These are phyloP conservation scores for Epichloe festucae DNA, from an alignment of 2,329 filamentous ascomycete genomes.

Conservation along the genomic window DNA sequence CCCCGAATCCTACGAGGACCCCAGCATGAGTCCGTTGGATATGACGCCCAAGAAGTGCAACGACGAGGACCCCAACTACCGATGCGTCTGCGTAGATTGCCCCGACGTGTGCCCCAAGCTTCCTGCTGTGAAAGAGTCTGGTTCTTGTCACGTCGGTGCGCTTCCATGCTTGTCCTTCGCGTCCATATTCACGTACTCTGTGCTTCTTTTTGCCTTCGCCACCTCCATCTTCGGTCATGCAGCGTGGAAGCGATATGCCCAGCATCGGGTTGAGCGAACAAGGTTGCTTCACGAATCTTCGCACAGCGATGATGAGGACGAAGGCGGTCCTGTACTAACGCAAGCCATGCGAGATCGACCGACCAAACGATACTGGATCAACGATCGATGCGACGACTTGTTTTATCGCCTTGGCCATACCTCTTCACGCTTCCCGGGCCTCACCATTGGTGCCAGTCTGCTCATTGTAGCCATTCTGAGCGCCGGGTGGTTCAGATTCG, in stretches of 20 bases:
- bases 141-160: conserved; percentile 69
- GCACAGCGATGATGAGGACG: conserved; percentile 86
- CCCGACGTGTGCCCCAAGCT: conserved; percentile 73
- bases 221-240: conserved; percentile 59
- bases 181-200: conserved; percentile 73
- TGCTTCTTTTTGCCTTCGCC: conserved; percentile 56
- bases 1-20: conserved; percentile 47
- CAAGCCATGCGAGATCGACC: conserved; percentile 68
- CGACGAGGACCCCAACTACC: conserved; percentile 70
- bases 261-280: conserved; percentile 68
- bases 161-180: conserved; percentile 92
- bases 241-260: conserved; percentile 59
- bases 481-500: conserved; percentile 75
- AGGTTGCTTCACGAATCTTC: conserved; percentile 73
- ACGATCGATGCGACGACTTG: conserved; percentile 64
- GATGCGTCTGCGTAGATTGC: conserved; percentile 91
- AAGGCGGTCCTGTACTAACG: conserved; percentile 64
- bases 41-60: conserved; percentile 79
- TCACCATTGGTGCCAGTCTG: conserved; percentile 70
- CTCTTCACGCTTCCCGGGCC: conserved; percentile 70
- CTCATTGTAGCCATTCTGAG: conserved; percentile 67
- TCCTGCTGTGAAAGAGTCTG: conserved; percentile 55
- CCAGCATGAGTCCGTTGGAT: conserved; percentile 57
- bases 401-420: conserved; percentile 71
- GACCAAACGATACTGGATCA: conserved; percentile 67